phyloP scores from a whole-genome alignment of 1,284 basidiomycete species.

The Mycosarcoma mackinlayi region DNA sequence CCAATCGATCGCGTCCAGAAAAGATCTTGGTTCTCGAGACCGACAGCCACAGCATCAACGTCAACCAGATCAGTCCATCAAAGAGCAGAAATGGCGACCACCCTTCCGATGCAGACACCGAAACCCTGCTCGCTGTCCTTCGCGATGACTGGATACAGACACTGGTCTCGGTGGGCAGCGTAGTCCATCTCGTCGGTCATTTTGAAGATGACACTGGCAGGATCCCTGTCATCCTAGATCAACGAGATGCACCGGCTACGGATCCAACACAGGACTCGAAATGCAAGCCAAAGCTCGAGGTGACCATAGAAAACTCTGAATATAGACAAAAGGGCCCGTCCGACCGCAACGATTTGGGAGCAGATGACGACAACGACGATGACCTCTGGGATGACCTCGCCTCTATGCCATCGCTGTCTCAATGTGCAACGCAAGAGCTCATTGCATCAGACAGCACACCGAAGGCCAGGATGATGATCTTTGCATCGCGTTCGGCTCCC shows the following conservation, averaged over 20 bases:
- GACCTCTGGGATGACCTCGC: slow-evolving; percentile 52
- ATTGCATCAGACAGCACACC: slow-evolving; percentile 21
- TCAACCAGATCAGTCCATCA: slow-evolving; percentile 5
- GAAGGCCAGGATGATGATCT: slow-evolving; percentile 25
- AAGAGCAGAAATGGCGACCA: background rate
- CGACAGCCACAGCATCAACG: slow-evolving; percentile 15
- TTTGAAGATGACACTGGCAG: slow-evolving; percentile 27
- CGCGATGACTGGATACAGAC: slow-evolving; percentile 60
- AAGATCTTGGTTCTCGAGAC: slow-evolving; percentile 33
- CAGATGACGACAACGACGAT: slow-evolving; percentile 29
- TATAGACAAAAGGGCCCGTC: too few species aligned
- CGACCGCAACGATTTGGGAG: too few species aligned
- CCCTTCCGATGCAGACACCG: background rate
- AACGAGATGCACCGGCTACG: background rate
- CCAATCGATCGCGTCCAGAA: slow-evolving; percentile 25
- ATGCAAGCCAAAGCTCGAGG: slow-evolving; percentile 7
- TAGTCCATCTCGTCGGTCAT: slow-evolving; percentile 53
- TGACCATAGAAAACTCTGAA: slow-evolving; percentile 7
- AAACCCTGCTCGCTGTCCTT: slow-evolving; percentile 40
- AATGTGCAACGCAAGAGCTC: slow-evolving; percentile 31
- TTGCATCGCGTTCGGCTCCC: slow-evolving; percentile 19
- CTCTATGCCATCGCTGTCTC: slow-evolving; percentile 36
- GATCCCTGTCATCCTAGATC: slow-evolving; percentile 10
- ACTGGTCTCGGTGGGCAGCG: slow-evolving; percentile 35
- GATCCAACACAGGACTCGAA: background rate